Percentiles rank a stretch among this genome's conserved stretches.
Evolutionary conservation across 2,329 filamentous ascomycete species (phyloP).

Genomic region (Alternaria solani): DNA sequence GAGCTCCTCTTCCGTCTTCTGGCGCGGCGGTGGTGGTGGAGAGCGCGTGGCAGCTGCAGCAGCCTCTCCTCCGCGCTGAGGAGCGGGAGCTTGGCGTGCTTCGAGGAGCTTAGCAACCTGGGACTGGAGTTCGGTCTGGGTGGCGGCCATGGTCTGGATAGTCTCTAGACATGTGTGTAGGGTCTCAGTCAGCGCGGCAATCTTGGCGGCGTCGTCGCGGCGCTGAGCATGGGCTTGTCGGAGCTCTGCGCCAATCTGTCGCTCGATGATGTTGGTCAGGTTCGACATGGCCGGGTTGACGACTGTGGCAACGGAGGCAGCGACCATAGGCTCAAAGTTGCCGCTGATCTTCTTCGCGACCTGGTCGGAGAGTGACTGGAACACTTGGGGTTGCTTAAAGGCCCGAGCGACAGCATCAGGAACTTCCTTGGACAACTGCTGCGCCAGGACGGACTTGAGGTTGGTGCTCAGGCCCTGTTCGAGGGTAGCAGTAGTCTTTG

Average conservation of each 20-base stretch:
- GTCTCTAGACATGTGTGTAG: constrained; percentile 73
- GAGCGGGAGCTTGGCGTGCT: constrained; percentile 32
- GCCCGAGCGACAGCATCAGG: constrained; percentile 72
- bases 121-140: constrained; percentile 73
- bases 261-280: constrained; percentile 73
- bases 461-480: constrained; percentile 75
- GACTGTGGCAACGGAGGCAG: constrained; percentile 63
- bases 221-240: constrained; percentile 61
- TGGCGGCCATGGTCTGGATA: constrained; percentile 72
- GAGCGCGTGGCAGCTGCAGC: constrained; percentile 47
- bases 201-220: constrained; percentile 68
- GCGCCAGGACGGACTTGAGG: constrained; percentile 71
- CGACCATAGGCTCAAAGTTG: constrained; percentile 72
- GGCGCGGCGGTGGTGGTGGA: constrained; percentile 52
- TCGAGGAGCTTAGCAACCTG: constrained; percentile 56
- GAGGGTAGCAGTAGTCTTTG: constrained; percentile 72
- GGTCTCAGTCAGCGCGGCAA: constrained; percentile 74
- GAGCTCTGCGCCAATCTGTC: constrained; percentile 62
- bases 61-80: constrained; percentile 9
- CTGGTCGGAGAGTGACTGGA: constrained; percentile 75
- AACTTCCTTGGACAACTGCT: constrained; percentile 75
- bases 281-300: constrained; percentile 72
- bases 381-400: constrained; percentile 76
- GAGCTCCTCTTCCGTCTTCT: constrained; percentile 60
- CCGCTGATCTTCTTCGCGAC: constrained; percentile 71